Evolutionary conservation across 345 rosid genomes (phyloP).

Genomic region (Rhodamnia rubescens): DNA sequence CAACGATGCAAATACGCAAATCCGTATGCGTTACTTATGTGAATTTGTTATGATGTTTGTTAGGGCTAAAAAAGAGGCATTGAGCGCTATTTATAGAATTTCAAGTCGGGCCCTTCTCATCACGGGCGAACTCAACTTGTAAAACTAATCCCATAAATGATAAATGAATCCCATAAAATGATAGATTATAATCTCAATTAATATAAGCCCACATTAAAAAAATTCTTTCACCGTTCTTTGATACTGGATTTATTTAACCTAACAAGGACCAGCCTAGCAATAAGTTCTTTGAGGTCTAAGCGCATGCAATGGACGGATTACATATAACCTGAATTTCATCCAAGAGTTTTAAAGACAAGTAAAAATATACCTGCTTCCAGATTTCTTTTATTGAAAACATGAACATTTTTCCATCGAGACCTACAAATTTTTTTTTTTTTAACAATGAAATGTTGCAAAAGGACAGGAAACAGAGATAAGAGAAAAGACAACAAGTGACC

Average conservation of each 20-base stretch:
- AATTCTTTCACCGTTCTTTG: not conserved
- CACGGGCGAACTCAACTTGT: too few relatives aligned
- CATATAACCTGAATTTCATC: not conserved
- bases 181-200: too few relatives aligned
- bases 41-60: too few relatives aligned
- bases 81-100: too few relatives aligned
- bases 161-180: too few relatives aligned
- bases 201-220: too few relatives aligned
- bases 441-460: not conserved
- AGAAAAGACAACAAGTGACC: not conserved
- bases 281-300: not conserved
- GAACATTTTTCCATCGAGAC: not conserved
- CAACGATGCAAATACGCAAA: too few relatives aligned
- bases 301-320: not conserved
- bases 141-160: too few relatives aligned
- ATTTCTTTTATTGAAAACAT: not conserved
- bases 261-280: not conserved
- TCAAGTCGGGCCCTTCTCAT: too few relatives aligned
- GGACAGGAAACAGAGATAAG: not conserved
- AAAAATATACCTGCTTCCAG: not conserved
- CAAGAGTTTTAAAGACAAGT: not conserved
- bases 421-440: not conserved
- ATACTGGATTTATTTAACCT: not conserved
- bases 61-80: too few relatives aligned
- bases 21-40: too few relatives aligned